Percentiles rank a stretch among this genome's conserved stretches.
Conservation (phyloP, 2,329 filamentous ascomycete genomes). For the Aspergillus pseudonomiae region DNA sequence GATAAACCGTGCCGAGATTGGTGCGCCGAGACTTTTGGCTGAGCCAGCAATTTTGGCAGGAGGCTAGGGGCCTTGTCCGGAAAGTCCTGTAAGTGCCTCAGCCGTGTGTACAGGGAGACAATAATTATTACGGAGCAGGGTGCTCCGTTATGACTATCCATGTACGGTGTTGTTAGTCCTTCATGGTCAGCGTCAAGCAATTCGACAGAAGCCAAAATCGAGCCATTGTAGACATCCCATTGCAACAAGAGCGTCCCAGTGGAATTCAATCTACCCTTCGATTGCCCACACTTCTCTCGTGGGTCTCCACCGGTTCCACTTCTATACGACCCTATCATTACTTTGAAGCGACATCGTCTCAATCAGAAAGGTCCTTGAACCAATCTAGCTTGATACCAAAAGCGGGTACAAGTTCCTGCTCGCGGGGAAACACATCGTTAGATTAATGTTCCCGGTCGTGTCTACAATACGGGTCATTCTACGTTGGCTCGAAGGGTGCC, state of each 20-base stretch:
- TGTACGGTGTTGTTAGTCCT: neutral
- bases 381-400: no score
- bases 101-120: neutral
- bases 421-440: neutral
- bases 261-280: neutral
- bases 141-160: neutral
- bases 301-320: neutral
- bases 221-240: neutral
- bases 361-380: neutral
- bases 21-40: conserved; percentile 7
- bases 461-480: neutral
- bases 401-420: no score
- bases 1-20: conserved; percentile 2
- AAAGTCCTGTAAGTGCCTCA: neutral
- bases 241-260: neutral
- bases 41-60: neutral
- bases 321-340: neutral
- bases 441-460: neutral
- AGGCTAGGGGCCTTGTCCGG: neutral
- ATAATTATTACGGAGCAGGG: neutral
- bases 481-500: neutral
- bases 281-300: neutral
- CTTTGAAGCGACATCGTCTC: neutral
- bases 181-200: neutral
- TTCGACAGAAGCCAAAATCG: neutral